Percentiles rank a stretch among this genome's conserved stretches.
Conservation (phyloP, 1,284 basidiomycete species). For the Somion occarium region DNA sequence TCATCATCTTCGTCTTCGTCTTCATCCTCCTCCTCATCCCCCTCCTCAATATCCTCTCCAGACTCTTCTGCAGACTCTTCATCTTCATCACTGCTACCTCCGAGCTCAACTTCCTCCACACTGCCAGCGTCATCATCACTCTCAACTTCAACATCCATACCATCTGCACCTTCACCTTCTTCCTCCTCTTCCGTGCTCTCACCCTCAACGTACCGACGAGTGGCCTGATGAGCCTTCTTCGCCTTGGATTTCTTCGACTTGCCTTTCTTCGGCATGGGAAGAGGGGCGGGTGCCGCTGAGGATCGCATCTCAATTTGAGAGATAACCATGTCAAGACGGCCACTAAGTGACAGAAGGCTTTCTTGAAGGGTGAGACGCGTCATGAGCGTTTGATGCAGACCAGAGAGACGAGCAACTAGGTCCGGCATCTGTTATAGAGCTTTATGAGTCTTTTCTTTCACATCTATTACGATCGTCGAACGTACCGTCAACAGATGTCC, state of each 20-base stretch:
- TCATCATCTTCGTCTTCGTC: slow-evolving; percentile 49
- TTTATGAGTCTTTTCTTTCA: slow-evolving; percentile 12
- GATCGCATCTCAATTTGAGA: slow-evolving; percentile 89
- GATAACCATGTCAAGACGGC: slow-evolving; percentile 89
- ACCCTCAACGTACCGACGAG: slow-evolving; percentile 61
- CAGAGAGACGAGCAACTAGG: slow-evolving; percentile 77
- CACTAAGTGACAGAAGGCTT: slow-evolving; percentile 81
- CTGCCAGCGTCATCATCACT: slow-evolving; percentile 63
- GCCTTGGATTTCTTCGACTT: slow-evolving; percentile 17
- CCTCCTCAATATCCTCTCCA: slow-evolving; percentile 49
- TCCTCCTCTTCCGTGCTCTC: slow-evolving; percentile 70
- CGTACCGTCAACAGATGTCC: slow-evolving; percentile 92
- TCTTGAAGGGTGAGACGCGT: slow-evolving; percentile 81
- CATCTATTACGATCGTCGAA: slow-evolving; percentile 12
- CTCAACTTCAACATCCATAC: slow-evolving; percentile 62
- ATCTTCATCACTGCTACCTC: slow-evolving; percentile 67
- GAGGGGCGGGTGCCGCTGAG: slow-evolving; percentile 52
- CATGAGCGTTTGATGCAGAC: slow-evolving; percentile 80
- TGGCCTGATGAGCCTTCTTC: slow-evolving; percentile 23
- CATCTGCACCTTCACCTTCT: slow-evolving; percentile 45
- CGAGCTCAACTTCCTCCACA: slow-evolving; percentile 72
- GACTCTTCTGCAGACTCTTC: slow-evolving; percentile 51
- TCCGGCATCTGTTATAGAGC: slow-evolving; percentile 67
- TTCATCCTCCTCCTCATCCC: slow-evolving; percentile 44
- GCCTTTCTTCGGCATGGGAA: slow-evolving; percentile 36